Evolutionary conservation across 2,329 filamentous ascomycete genomes (phyloP).

Genomic region (Penicillium oxalicum): DNA sequence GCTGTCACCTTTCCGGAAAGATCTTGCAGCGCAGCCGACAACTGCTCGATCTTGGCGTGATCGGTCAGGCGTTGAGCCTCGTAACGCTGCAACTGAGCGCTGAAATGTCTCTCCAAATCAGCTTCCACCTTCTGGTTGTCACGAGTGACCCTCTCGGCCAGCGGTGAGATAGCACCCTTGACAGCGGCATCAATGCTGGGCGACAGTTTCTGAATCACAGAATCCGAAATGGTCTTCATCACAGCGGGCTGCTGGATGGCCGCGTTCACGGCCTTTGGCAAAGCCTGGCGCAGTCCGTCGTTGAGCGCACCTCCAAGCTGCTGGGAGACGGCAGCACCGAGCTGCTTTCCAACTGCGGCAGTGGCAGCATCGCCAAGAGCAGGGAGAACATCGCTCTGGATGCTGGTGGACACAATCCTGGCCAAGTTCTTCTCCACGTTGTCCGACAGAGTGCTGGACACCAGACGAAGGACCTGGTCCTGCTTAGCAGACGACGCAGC

Average conservation of each 20-base stretch:
- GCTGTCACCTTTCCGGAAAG: slow-evolving; percentile 49
- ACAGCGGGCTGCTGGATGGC: slow-evolving; percentile 70
- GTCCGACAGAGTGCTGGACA: slow-evolving; percentile 62
- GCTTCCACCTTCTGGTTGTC: slow-evolving; percentile 61
- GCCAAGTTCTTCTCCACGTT: slow-evolving; percentile 71
- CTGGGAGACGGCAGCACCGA: slow-evolving; percentile 62
- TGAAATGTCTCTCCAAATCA: slow-evolving; percentile 60
- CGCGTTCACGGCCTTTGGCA: slow-evolving; percentile 62
- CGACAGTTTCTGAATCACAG: slow-evolving; percentile 61
- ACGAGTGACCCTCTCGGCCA: slow-evolving; percentile 60
- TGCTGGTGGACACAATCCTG: slow-evolving; percentile 68
- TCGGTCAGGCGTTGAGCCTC: slow-evolving; percentile 50
- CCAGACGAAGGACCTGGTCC: slow-evolving; percentile 61
- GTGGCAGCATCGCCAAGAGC: slow-evolving; percentile 62
- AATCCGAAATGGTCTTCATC: slow-evolving; percentile 65
- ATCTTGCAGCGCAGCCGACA: slow-evolving; percentile 49
- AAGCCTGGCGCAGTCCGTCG: slow-evolving; percentile 63
- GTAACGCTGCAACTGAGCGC: slow-evolving; percentile 47
- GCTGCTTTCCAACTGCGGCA: slow-evolving; percentile 63
- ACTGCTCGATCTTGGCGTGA: slow-evolving; percentile 55
- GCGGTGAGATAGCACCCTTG: slow-evolving; percentile 58
- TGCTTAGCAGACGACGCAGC: slow-evolving; percentile 60
- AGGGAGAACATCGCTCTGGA: slow-evolving; percentile 70
- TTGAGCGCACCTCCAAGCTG: slow-evolving; percentile 62
- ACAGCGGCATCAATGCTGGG: slow-evolving; percentile 63